These are phyloP conservation scores for Moesziomyces parantarcticus DNA, from an alignment of 1,284 basidiomycete species.

Conservation along the genomic window DNA sequence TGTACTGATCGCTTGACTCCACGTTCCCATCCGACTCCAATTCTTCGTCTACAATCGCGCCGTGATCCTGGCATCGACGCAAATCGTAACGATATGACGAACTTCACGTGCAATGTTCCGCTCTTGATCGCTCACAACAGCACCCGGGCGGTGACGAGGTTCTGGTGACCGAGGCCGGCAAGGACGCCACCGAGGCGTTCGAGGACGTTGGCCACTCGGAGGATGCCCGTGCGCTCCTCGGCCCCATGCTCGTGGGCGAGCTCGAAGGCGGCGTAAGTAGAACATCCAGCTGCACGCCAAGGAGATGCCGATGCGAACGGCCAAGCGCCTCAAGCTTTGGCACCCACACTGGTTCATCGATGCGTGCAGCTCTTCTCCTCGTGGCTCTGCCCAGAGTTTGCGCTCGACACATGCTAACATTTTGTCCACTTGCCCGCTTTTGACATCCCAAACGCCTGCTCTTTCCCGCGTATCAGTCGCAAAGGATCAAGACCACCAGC, in stretches of 20 bases:
- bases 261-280: constrained; percentile 69
- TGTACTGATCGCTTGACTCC: not conserved
- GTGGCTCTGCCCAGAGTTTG: too few relatives aligned
- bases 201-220: constrained; percentile 99
- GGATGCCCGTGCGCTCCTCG: constrained; percentile 90
- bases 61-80: not conserved
- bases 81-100: not conserved
- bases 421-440: not conserved
- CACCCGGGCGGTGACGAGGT: constrained; percentile 99
- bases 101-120: not conserved
- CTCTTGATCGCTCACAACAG: constrained; percentile 10
- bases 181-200: constrained; percentile 97
- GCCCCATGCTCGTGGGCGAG: constrained; percentile 71
- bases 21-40: not conserved
- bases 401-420: not conserved
- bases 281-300: too few relatives aligned
- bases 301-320: too few relatives aligned
- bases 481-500: constrained; percentile 49
- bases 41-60: not conserved
- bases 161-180: constrained; percentile 88
- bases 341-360: too few relatives aligned
- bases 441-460: not conserved
- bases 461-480: constrained; percentile 8
- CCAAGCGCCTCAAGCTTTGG: too few relatives aligned
- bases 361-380: too few relatives aligned